A percentile compares a stretch with the other conserved stretches of the same genome.
These are phyloP conservation scores for Tetrahymena elliotti DNA, from an alignment of 73 alveolate genomes.

Conservation along the genomic window DNA sequence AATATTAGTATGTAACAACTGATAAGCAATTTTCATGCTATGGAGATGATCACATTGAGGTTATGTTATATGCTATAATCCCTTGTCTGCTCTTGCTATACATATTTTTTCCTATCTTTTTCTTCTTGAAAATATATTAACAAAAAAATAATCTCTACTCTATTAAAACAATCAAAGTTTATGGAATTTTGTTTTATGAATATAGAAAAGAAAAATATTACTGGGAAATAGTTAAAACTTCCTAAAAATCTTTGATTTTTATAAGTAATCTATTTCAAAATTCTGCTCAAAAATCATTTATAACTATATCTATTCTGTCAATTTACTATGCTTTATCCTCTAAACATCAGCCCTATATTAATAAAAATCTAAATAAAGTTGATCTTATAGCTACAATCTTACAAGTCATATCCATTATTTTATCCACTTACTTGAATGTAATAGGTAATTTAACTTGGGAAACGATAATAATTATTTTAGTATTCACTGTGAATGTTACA, in stretches of 20 bases:
- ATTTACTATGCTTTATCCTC: neutral
- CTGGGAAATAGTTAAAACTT: neutral
- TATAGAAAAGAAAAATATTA: neutral
- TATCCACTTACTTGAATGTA: neutral
- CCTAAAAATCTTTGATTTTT: neutral
- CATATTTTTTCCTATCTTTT: neutral
- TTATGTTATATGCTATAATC: too few species aligned
- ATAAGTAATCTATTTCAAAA: neutral
- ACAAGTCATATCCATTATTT: neutral
- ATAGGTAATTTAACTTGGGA: neutral
- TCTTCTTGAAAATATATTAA: neutral
- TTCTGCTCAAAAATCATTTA: neutral
- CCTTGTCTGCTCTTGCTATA: neutral
- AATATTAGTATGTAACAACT: neutral
- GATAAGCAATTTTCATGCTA: neutral
- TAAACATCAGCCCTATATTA: neutral
- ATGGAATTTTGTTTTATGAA: neutral
- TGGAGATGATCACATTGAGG: neutral
- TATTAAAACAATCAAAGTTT: neutral
- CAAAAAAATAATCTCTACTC: neutral
- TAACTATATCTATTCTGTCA: too few species aligned
- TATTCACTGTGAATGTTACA: neutral
- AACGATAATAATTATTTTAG: too few species aligned
- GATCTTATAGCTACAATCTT: neutral
- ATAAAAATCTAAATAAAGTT: neutral